Percentiles rank a stretch among this genome's conserved stretches.
Conservation (phyloP, 2,329 filamentous ascomycete species). For the Leptographium galeiforme region DNA sequence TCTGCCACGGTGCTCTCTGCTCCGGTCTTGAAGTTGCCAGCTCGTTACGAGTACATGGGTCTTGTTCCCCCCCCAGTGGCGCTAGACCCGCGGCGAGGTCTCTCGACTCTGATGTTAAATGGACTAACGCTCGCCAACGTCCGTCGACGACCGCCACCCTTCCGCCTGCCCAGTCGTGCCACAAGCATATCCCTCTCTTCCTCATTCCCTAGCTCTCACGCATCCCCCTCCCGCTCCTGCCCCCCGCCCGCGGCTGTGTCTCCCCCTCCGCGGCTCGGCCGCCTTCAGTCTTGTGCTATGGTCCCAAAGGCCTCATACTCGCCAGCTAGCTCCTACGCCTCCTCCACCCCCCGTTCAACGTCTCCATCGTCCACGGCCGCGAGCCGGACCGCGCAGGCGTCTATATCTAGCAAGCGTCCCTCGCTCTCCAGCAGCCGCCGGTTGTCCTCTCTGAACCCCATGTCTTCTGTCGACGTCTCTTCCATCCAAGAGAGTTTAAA, state of each 20-base stretch:
- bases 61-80: not conserved
- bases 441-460: constrained; percentile 39
- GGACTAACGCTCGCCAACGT: constrained; percentile 8
- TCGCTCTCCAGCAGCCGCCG: constrained; percentile 35
- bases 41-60: not conserved
- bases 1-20: not conserved
- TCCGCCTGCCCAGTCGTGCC: constrained; percentile 1
- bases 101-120: constrained; percentile 10
- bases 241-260: not conserved
- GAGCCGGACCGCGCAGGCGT: constrained; percentile 34
- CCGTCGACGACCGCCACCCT: not conserved
- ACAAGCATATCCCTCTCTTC: not conserved
- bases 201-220: not conserved
- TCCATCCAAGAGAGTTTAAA: constrained; percentile 48
- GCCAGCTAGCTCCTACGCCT: constrained; percentile 33
- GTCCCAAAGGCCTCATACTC: constrained; percentile 30
- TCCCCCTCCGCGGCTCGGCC: not conserved
- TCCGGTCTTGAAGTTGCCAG: not conserved
- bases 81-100: constrained; percentile 6
- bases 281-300: constrained; percentile 12
- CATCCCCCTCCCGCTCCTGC: not conserved
- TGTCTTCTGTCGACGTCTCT: constrained; percentile 41
- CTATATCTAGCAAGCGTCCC: constrained; percentile 37
- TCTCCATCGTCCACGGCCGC: constrained; percentile 36
- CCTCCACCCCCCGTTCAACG: constrained; percentile 39